Evolutionary conservation across 164 flowering plant genomes (phyloP).

Genomic region (Houttuynia cordata): DNA sequence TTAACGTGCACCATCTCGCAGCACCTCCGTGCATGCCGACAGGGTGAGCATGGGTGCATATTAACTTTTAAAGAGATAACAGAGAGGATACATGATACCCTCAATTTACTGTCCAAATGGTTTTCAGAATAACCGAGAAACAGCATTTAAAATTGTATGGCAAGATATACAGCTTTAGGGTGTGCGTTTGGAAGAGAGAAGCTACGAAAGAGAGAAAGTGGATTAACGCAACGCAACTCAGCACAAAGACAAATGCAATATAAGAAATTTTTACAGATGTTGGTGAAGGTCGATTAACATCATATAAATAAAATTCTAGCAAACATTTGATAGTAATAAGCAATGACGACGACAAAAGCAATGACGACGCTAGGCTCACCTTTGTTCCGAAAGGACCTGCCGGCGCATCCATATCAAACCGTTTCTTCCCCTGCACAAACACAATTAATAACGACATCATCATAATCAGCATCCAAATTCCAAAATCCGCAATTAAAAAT

Average conservation of each 20-base stretch:
- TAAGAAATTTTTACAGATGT: not conserved
- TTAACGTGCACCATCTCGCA: no score
- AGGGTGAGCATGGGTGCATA: no score
- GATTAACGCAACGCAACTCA: not conserved
- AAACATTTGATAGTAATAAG: not conserved
- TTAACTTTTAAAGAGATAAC: no score
- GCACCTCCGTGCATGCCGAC: no score
- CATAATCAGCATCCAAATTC: constrained; percentile 2
- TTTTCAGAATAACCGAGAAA: no score
- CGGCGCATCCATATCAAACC: constrained; percentile 49
- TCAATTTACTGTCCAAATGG: no score
- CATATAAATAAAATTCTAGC: no score
- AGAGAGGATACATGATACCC: no score
- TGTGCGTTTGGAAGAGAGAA: not conserved
- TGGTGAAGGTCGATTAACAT: not conserved
- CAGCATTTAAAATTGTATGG: no score
- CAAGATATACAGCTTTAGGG: no score
- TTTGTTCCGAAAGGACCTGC: constrained; percentile 86
- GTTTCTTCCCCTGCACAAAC: constrained; percentile 37
- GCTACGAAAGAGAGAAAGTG: not conserved
- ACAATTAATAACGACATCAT: constrained; percentile 1
- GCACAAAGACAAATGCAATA: not conserved
- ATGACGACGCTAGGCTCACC: constrained; percentile 30
- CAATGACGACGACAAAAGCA: not conserved
- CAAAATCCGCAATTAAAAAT: not conserved